Evolutionary conservation across 2,329 filamentous ascomycete species (phyloP).

Genomic region (Nemania diffusa): DNA sequence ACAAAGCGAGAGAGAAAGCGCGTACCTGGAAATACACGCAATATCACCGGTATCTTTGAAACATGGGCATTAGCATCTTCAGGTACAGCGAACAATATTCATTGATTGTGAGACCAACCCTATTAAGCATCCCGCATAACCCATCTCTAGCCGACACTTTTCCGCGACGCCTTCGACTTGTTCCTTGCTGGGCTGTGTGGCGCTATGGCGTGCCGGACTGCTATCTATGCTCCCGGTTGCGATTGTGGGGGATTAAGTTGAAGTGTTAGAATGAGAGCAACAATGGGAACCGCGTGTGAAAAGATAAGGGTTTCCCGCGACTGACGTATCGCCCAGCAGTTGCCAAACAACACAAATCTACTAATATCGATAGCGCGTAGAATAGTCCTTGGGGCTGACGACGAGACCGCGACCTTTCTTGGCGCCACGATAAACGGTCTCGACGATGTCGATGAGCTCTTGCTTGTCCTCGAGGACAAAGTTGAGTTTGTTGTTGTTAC

Average conservation of each 20-base stretch:
- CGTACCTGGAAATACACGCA: slow-evolving; percentile 38
- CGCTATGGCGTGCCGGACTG: not conserved
- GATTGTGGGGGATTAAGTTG: no score
- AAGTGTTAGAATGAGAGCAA: not conserved
- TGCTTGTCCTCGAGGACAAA: slow-evolving; percentile 98
- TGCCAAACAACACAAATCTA: not conserved
- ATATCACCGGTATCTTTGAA: slow-evolving; percentile 39
- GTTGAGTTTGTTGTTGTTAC: slow-evolving; percentile 98
- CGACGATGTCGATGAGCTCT: slow-evolving; percentile 97
- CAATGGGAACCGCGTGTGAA: not conserved
- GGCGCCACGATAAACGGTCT: slow-evolving; percentile 97
- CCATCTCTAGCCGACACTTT: not conserved
- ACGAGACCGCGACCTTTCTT: slow-evolving; percentile 98
- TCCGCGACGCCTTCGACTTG: not conserved
- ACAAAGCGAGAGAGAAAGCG: slow-evolving; percentile 3
- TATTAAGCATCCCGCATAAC: slow-evolving; percentile 28
- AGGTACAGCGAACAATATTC: slow-evolving; percentile 33
- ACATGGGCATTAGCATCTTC: slow-evolving; percentile 47
- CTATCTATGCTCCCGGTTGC: not conserved
- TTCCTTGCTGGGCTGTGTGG: not conserved
- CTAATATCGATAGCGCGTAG: slow-evolving; percentile 48
- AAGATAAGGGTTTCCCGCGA: not conserved
- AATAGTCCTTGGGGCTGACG: slow-evolving; percentile 86
- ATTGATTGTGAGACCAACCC: slow-evolving; percentile 53
- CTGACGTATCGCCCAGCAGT: not conserved